phyloP scores from a whole-genome alignment of 225 moss, liverwort and hornwort genomes.

The Physcomitrellopsis africana region DNA sequence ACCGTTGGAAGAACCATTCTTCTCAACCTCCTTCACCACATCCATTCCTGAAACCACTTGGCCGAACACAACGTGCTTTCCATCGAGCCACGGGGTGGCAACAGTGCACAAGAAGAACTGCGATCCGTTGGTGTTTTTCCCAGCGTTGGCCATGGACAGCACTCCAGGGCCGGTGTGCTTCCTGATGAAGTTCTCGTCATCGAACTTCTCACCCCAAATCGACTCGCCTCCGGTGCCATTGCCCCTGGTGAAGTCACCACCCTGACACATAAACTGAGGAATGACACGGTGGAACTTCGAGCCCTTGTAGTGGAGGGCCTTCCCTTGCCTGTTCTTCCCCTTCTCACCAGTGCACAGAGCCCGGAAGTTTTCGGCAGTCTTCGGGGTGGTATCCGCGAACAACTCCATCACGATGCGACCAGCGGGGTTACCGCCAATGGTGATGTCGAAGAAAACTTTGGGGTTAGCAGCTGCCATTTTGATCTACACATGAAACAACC shows the following conservation, averaged over 20 bases:
- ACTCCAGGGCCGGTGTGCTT: slow-evolving; percentile 67
- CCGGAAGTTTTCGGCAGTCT: slow-evolving; percentile 74
- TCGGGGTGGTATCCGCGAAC: slow-evolving; percentile 55
- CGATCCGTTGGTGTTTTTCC: slow-evolving; percentile 75
- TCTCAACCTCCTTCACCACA: slow-evolving; percentile 44
- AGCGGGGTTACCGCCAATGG: slow-evolving; percentile 28
- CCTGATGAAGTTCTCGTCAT: slow-evolving; percentile 67
- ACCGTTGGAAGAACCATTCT: slow-evolving; percentile 23
- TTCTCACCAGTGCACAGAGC: slow-evolving; percentile 77
- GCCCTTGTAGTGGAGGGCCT: slow-evolving; percentile 60
- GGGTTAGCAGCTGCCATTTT: slow-evolving; percentile 60
- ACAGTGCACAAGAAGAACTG: slow-evolving; percentile 81
- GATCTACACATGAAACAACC: not conserved
- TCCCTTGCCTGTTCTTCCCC: slow-evolving; percentile 50
- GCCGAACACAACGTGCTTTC: slow-evolving; percentile 76
- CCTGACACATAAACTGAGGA: slow-evolving; percentile 80
- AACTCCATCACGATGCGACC: slow-evolving; percentile 81
- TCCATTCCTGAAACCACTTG: slow-evolving; percentile 49
- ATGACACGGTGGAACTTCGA: slow-evolving; percentile 78
- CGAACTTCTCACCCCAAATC: slow-evolving; percentile 71
- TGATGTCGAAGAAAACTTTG: slow-evolving; percentile 67
- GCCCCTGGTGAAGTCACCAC: slow-evolving; percentile 75
- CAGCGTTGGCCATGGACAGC: slow-evolving; percentile 84
- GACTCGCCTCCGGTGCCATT: slow-evolving; percentile 92
- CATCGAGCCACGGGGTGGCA: slow-evolving; percentile 73